phyloP scores from a whole-genome alignment of 768 basidiomycete species.

The Russula abietina region DNA sequence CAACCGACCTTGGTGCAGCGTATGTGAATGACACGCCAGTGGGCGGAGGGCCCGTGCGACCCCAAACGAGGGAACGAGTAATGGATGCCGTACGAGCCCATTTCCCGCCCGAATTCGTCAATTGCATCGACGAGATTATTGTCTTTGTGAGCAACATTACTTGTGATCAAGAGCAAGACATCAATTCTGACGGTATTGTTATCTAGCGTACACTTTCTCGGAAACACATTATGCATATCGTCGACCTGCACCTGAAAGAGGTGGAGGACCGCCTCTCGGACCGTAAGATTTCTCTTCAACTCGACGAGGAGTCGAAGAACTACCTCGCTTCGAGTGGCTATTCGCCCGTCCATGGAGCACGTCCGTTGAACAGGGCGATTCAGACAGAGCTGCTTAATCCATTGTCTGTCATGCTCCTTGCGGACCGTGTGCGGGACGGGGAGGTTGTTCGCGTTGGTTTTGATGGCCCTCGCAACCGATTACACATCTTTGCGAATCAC shows the following conservation, averaged over 20 bases:
- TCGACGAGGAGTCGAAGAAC: constrained; percentile 68
- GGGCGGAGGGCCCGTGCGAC: constrained; percentile 61
- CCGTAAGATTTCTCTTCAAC: constrained; percentile 71
- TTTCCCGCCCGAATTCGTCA: constrained; percentile 91
- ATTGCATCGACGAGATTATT: constrained; percentile 81
- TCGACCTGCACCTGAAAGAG: constrained; percentile 82
- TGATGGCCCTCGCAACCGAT: constrained; percentile 74
- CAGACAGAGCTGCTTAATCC: constrained; percentile 92
- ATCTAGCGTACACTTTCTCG: constrained; percentile 72
- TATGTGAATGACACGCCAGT: constrained; percentile 74
- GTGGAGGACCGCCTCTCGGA: constrained; percentile 74
- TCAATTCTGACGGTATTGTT: constrained; percentile 29
- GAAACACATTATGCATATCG: constrained; percentile 73
- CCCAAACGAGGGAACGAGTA: constrained; percentile 57
- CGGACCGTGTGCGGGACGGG: constrained; percentile 73
- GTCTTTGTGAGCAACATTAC: constrained; percentile 47
- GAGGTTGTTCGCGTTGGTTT: constrained; percentile 72
- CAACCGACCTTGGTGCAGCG: constrained; percentile 80
- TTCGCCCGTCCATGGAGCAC: constrained; percentile 80
- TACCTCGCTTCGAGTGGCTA: constrained; percentile 74
- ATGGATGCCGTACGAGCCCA: constrained; percentile 74
- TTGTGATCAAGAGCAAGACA: not conserved
- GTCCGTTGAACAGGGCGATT: constrained; percentile 87
- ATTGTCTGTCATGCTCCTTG: constrained; percentile 76
- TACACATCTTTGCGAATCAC: constrained; percentile 81